Conservation (phyloP, 192 early-diverging fungal genomes). For the Martensiomyces pterosporus region DNA sequence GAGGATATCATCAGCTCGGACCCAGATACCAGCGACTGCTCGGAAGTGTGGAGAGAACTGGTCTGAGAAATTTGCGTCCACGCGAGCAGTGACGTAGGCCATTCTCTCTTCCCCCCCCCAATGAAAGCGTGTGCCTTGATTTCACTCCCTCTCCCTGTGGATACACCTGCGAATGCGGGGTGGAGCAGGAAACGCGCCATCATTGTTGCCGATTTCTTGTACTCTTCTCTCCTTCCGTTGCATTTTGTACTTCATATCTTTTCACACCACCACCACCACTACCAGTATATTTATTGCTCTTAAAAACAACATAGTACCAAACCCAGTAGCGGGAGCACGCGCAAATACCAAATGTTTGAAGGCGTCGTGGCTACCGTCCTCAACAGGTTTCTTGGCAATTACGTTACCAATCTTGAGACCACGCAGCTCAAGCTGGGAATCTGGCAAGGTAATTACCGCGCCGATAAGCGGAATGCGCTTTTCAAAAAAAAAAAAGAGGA, state of each 20-base stretch:
- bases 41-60: too few species aligned
- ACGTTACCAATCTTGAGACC: constrained; percentile 91
- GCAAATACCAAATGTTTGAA: constrained; percentile 62
- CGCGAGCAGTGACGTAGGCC: too few species aligned
- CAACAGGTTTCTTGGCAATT: constrained; percentile 87
- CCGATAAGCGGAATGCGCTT: neutral
- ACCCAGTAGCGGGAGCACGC: neutral
- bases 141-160: neutral
- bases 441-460: constrained; percentile 76
- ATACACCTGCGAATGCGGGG: too few species aligned
- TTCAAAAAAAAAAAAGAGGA: too few species aligned
- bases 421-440: constrained; percentile 93
- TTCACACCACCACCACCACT: neutral
- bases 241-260: too few species aligned
- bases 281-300: constrained; percentile 3
- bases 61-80: too few species aligned
- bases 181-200: too few species aligned
- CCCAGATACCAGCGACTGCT: too few species aligned
- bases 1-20: too few species aligned
- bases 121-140: too few species aligned
- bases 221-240: neutral
- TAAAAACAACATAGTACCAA: neutral
- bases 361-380: constrained; percentile 70
- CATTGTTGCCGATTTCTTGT: too few species aligned
- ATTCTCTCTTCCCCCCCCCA: too few species aligned